Conservation (phyloP, 1,284 basidiomycete genomes). For the Farysia itapuensis region DNA sequence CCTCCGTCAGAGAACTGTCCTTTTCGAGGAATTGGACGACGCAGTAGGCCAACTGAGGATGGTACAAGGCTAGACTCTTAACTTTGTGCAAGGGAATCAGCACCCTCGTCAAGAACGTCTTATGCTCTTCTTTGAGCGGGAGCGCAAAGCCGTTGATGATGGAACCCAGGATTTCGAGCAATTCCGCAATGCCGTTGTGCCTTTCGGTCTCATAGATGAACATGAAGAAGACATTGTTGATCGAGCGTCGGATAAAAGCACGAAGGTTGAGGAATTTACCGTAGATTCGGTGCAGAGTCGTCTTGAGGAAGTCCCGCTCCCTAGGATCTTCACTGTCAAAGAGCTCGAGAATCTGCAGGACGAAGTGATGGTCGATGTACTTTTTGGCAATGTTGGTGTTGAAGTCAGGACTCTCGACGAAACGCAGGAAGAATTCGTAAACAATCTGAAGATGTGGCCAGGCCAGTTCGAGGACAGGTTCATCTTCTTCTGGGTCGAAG, state of each 20-base stretch:
- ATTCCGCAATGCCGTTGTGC: conserved; percentile 98
- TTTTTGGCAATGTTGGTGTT: conserved; percentile 97
- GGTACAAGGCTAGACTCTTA: conserved; percentile 92
- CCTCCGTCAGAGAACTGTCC: conserved; percentile 86
- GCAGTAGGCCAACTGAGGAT: conserved; percentile 97
- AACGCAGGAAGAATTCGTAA: conserved; percentile 99
- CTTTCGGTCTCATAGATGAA: conserved; percentile 98
- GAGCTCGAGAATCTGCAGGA: conserved; percentile 88
- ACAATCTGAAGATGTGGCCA: conserved; percentile 99
- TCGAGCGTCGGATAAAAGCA: conserved; percentile 96
- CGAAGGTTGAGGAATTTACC: conserved; percentile 99
- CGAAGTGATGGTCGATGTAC: conserved; percentile 95
- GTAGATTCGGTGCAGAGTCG: conserved; percentile 97
- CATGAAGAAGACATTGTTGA: conserved; percentile 99
- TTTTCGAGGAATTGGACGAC: conserved; percentile 99
- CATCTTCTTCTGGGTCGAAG: conserved; percentile 99
- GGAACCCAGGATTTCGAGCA: conserved; percentile 95
- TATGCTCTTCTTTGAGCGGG: conserved; percentile 98
- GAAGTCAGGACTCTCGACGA: conserved; percentile 96
- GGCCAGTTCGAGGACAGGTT: conserved; percentile 95
- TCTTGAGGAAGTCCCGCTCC: conserved; percentile 99
- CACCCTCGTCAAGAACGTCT: conserved; percentile 93
- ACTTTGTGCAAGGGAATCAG: conserved; percentile 97
- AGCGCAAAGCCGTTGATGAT: conserved; percentile 99
- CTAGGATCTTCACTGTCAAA: conserved; percentile 99